Evolutionary conservation across 495 filamentous ascomycete species (phyloP), one percentile per base, ranked within the genome.

Genomic region (Aspergillus diversus): DNA sequence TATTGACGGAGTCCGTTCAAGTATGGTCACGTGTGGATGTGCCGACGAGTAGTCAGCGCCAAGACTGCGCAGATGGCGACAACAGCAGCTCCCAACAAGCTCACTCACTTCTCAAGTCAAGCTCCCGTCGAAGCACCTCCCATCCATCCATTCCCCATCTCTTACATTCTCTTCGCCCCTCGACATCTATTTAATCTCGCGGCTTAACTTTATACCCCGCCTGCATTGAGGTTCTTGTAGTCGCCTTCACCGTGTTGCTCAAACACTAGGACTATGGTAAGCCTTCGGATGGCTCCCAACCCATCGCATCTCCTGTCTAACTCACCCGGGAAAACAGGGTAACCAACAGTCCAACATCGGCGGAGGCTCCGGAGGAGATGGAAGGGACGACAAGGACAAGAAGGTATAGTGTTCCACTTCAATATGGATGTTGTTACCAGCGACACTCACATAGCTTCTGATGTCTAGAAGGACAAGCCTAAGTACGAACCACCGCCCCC

Each of bases 401-500:
- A 97, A 98, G 91, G 93, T 97, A 83, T 33, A 43, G 13, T 7
- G 11, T 55, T 32, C 15, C 0, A 27, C 27, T 9, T 11, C 16
- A 21, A 1, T 33, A 16, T 32, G 9, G n/a, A 16, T 42, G 17
- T 21, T 16, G 48, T 1, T 8, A 34, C 37, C 12, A 9, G 11
- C 37, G 66, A 8, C 52, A 56, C 58, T 64, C 13, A 69, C 57
- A 57, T 39, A 61, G 62, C 55, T 75, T 68, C 72, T 49, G 42
- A 60, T 60, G 2, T 50, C 12, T 42, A 98, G 93, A 97, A 99
- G 84, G 92, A 98, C 52, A 98, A 98, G 86, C 95, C 96, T 64
- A 97, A 92, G 89, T 98, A 99, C 82, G 95, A 99, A 75, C 95
- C 95, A 52, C 95, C 95, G 61, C 96, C 96, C 74, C 90, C 92